Percentiles rank a stretch among this genome's conserved stretches.
Evolutionary conservation across 306 rosid species (phyloP).

Genomic region (Vicia faba): DNA sequence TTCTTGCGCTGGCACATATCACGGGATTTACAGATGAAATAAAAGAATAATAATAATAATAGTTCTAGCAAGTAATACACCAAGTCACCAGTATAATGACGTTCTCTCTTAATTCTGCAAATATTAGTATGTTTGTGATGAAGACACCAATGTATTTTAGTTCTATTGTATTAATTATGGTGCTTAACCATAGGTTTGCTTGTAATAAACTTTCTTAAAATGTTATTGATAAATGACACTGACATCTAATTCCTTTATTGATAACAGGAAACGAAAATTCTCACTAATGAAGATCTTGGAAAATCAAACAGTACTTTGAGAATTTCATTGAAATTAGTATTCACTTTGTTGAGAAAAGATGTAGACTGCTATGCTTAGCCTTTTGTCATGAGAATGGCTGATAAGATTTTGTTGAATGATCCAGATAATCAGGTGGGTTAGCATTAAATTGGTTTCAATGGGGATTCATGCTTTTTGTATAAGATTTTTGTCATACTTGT

Average conservation of each 20-base stretch:
- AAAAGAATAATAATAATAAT: neutral
- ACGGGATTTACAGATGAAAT: neutral
- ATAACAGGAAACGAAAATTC: conserved; percentile 23
- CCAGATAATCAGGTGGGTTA: neutral
- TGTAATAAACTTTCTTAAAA: neutral
- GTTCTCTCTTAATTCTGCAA: neutral
- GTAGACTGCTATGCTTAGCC: conserved; percentile 25
- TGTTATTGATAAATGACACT: conserved; percentile 14
- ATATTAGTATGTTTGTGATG: neutral
- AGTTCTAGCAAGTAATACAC: neutral
- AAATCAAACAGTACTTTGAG: conserved; percentile 8
- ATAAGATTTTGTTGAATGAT: conserved; percentile 24
- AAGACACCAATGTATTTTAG: neutral
- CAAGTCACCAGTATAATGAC: conserved; percentile 5
- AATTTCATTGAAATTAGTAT: conserved; percentile 22
- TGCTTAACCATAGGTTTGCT: neutral
- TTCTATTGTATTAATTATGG: conserved; percentile 7
- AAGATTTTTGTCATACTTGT: conserved; percentile 4
- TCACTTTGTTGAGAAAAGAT: conserved; percentile 27
- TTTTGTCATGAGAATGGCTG: conserved; percentile 4
- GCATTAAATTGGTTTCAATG: conserved; percentile 24
- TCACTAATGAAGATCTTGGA: conserved; percentile 6
- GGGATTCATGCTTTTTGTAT: conserved; percentile 9
- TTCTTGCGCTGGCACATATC: too few species aligned
- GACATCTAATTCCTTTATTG: conserved; percentile 4